phyloP scores from a whole-genome alignment of 306 rosid species.

The Cicer arietinum region DNA sequence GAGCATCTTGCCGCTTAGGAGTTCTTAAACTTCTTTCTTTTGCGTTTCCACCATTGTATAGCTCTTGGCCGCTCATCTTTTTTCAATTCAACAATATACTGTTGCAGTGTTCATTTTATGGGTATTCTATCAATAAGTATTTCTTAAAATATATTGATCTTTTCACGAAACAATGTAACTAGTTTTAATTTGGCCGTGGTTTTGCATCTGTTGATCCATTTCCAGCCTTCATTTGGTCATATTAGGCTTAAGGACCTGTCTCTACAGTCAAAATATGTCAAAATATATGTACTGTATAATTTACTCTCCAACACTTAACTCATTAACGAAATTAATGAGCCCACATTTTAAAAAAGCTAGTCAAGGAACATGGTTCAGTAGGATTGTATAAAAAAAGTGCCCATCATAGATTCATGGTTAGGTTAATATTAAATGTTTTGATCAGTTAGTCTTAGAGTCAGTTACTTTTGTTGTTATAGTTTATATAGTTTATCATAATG shows the following conservation, averaged over 20 bases:
- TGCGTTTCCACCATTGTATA: too few relatives aligned
- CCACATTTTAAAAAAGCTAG: not conserved
- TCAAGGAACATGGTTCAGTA: not conserved
- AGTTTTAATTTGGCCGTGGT: not conserved
- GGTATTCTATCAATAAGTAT: not conserved
- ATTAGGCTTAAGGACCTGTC: not conserved
- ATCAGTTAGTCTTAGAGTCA: not conserved
- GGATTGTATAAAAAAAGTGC: not conserved
- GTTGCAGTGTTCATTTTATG: too few relatives aligned
- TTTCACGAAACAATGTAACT: not conserved
- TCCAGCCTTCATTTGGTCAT: not conserved
- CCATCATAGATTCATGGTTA: not conserved
- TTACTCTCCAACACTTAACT: not conserved
- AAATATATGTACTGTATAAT: not conserved
- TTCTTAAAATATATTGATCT: too few relatives aligned
- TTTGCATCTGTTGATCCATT: conserved; percentile 17
- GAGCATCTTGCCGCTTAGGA: too few relatives aligned
- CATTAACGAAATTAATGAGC: not conserved
- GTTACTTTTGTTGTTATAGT: not conserved
- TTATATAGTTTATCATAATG: not conserved
- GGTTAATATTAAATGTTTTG: not conserved
- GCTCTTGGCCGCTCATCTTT: too few relatives aligned
- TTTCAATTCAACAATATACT: too few relatives aligned
- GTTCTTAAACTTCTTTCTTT: too few relatives aligned
- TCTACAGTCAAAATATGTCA: not conserved